Conservation (phyloP, 352 stramenopile genomes). For the Blastocystis hominis region DNA sequence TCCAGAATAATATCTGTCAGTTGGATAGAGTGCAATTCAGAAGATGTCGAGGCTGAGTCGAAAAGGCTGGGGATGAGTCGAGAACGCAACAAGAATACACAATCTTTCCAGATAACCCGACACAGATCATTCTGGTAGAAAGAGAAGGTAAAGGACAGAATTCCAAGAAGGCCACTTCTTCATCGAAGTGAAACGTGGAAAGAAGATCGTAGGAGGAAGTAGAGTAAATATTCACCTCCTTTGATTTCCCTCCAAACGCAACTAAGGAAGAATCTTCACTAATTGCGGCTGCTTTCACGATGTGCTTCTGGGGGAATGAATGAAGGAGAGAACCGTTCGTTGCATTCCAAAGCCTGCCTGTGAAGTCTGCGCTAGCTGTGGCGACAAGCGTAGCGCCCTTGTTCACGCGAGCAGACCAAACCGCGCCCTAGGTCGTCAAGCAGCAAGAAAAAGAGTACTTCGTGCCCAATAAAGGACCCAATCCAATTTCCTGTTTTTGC, state of each 20-base stretch:
- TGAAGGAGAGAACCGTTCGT: constrained; percentile 71
- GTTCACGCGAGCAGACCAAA: constrained; percentile 75
- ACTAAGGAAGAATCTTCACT: constrained; percentile 66
- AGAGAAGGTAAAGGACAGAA: neutral
- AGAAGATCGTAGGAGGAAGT: constrained; percentile 1
- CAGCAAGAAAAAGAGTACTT: constrained; percentile 58
- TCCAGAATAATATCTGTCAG: neutral
- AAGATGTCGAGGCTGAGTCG: neutral
- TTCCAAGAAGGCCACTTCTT: neutral
- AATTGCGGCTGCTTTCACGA: constrained; percentile 76
- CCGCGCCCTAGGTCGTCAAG: constrained; percentile 63
- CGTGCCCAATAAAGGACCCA: constrained; percentile 78
- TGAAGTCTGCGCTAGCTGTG: constrained; percentile 75
- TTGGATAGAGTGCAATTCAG: neutral
- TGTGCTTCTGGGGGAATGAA: constrained; percentile 74
- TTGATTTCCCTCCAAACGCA: constrained; percentile 70
- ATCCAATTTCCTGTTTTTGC: constrained; percentile 76
- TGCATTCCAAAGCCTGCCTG: constrained; percentile 75
- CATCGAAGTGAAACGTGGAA: neutral
- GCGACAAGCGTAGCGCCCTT: constrained; percentile 66
- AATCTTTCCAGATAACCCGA: constrained; percentile 60
- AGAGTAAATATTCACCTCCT: constrained; percentile 72
- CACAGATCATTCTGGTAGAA: neutral
- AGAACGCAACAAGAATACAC: neutral
- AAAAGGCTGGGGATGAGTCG: neutral